These are phyloP conservation scores for Pseudisothecium myosuroides DNA, from an alignment of 225 moss, liverwort and hornwort species.

Conservation along the genomic window DNA sequence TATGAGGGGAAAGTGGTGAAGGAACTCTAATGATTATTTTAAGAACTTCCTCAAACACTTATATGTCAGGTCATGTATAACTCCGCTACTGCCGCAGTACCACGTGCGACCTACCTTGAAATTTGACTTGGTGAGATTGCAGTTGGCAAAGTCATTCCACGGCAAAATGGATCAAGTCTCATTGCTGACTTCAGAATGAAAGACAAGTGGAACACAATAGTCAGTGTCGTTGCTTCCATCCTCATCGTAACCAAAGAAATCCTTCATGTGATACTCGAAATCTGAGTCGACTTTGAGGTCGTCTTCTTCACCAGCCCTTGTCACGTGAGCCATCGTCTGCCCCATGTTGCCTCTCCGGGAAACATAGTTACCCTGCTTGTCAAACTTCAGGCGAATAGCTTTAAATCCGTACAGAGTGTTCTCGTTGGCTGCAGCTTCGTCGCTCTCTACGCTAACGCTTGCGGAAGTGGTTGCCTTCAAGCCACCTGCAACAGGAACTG, in stretches of 20 bases:
- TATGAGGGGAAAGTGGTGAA: background rate
- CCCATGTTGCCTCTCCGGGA: conserved; percentile 2
- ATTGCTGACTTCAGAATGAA: background rate
- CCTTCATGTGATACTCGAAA: background rate
- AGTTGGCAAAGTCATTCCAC: background rate
- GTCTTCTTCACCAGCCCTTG: background rate
- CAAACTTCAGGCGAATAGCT: conserved; percentile 12
- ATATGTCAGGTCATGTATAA: background rate
- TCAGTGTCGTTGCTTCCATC: background rate
- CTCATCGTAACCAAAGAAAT: background rate
- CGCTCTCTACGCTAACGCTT: background rate
- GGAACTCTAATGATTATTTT: background rate
- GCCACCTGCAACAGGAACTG: background rate
- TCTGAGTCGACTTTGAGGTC: background rate
- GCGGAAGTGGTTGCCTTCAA: background rate
- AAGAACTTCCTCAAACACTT: background rate
- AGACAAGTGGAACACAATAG: background rate
- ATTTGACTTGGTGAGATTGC: background rate
- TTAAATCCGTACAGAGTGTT: conserved; percentile 12
- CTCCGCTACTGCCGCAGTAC: background rate
- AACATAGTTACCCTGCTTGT: conserved; percentile 6
- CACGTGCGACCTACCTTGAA: too few species aligned
- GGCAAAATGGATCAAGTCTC: background rate
- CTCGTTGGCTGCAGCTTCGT: background rate
- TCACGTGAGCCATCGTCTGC: background rate